Percentiles rank a stretch among this genome's conserved stretches.
Conservation (phyloP, 1,139 yeast genomes). For the Suhomyces taliae region DNA sequence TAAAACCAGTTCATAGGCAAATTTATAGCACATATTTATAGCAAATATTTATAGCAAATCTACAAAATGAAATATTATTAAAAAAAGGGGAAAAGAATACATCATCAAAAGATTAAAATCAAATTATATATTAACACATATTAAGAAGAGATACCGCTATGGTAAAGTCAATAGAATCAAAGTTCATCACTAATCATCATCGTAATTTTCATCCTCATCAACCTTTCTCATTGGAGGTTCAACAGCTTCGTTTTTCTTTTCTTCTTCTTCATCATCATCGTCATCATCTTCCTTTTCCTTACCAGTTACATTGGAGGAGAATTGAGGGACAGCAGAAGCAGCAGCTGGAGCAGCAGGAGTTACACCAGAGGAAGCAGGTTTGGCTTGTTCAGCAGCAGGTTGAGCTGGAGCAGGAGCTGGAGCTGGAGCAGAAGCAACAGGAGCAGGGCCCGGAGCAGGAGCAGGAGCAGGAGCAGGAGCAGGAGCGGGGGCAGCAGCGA, state of each 20-base stretch:
- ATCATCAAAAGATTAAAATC: not conserved
- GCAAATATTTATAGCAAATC: too few species aligned
- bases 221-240: slow-evolving; percentile 76
- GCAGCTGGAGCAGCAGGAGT: slow-evolving; percentile 2
- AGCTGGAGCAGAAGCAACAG: slow-evolving; percentile 8
- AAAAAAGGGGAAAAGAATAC: not conserved
- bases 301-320: slow-evolving; percentile 25
- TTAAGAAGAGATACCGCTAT: slow-evolving; percentile 3
- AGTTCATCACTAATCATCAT: slow-evolving; percentile 39
- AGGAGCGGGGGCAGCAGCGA: slow-evolving; percentile 7
- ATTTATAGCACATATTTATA: too few species aligned
- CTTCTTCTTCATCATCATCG: slow-evolving; percentile 41
- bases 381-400: too few species aligned
- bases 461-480: slow-evolving; percentile 12
- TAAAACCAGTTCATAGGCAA: too few species aligned
- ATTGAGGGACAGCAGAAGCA: slow-evolving; percentile 18
- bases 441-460: slow-evolving; percentile 11
- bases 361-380: slow-evolving; percentile 8
- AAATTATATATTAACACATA: slow-evolving; percentile 9
- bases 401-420: slow-evolving; percentile 4
- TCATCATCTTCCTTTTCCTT: slow-evolving; percentile 25
- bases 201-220: slow-evolving; percentile 83
- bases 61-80: too few species aligned
- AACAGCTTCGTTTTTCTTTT: slow-evolving; percentile 27
- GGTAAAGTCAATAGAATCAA: not conserved